Conservation (phyloP, 2,329 filamentous ascomycete species). For the Seiridium unicorne region DNA sequence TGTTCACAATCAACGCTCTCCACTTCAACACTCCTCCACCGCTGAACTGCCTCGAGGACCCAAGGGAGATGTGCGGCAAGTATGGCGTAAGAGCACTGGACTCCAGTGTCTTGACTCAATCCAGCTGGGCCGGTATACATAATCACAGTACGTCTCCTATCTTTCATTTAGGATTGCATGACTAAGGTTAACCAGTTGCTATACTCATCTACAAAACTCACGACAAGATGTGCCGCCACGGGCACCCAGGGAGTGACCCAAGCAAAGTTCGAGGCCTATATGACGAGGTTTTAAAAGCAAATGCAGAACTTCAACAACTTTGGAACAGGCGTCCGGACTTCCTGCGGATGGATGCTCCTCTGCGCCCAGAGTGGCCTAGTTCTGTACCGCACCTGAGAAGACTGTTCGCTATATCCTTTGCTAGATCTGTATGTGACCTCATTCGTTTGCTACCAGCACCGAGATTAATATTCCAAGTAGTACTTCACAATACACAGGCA, state of each 20-base stretch:
- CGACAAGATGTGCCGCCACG: not conserved
- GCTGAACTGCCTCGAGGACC: not conserved
- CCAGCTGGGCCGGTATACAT: slow-evolving; percentile 3
- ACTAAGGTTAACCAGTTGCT: not conserved
- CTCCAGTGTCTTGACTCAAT: not conserved
- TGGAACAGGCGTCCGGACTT: slow-evolving; percentile 1
- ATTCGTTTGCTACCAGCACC: not conserved
- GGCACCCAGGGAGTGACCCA: not conserved
- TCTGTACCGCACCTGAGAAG: not conserved
- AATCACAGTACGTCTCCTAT: not conserved
- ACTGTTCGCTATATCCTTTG: slow-evolving; percentile 1
- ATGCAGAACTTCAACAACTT: slow-evolving; percentile 1
- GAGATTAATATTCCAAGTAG: not conserved
- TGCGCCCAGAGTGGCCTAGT: not conserved
- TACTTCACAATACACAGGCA: not conserved
- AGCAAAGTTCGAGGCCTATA: not conserved
- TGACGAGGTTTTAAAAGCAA: not conserved
- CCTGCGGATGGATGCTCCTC: not conserved
- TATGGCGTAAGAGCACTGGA: not conserved
- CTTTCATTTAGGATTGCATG: fast-evolving
- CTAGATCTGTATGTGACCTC: not conserved
- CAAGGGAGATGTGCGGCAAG: not conserved
- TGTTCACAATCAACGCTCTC: not conserved
- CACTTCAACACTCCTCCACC: slow-evolving; percentile 1
- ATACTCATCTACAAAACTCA: slow-evolving; percentile 1